Conservation (phyloP, 2,329 filamentous ascomycete genomes). For the Aplosporella prunicola region DNA sequence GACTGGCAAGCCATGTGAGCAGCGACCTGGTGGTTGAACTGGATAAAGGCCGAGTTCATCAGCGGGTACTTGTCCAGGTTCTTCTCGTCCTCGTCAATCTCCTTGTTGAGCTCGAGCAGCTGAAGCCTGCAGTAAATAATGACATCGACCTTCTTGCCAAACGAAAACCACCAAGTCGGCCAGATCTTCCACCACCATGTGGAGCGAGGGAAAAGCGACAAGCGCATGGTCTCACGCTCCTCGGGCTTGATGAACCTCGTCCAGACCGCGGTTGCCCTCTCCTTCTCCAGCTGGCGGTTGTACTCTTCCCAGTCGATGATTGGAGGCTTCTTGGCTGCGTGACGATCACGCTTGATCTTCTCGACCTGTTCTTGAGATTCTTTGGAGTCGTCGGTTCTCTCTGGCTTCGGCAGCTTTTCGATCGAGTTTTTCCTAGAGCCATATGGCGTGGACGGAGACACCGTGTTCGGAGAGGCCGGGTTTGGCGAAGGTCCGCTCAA, state of each 20-base stretch:
- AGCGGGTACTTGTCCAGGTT: conserved; percentile 76
- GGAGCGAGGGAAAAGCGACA: conserved; percentile 58
- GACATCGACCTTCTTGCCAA: conserved; percentile 87
- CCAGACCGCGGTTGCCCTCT: conserved; percentile 51
- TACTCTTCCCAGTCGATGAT: conserved; percentile 13
- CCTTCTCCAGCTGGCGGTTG: conserved; percentile 15
- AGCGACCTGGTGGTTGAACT: conserved; percentile 95
- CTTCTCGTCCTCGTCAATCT: conserved; percentile 85
- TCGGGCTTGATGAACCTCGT: conserved; percentile 70
- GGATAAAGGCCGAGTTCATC: conserved; percentile 96
- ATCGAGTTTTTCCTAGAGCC: background rate
- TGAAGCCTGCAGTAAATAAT: conserved; percentile 87
- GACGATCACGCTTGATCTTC: conserved; percentile 6
- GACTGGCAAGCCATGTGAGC: conserved; percentile 97
- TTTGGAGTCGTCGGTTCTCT: background rate
- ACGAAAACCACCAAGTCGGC: conserved; percentile 59
- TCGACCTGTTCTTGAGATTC: background rate
- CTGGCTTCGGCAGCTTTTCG: background rate
- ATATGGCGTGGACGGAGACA: background rate
- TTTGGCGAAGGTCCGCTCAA: conserved; percentile 11
- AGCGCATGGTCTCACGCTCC: conserved; percentile 73
- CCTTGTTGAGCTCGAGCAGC: conserved; percentile 75
- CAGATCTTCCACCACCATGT: conserved; percentile 11
- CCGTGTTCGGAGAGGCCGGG: background rate
- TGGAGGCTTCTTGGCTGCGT: conserved; percentile 9